These are phyloP conservation scores for Fusarium caatingaense DNA, from an alignment of 2,329 filamentous ascomycete species.

Conservation along the genomic window DNA sequence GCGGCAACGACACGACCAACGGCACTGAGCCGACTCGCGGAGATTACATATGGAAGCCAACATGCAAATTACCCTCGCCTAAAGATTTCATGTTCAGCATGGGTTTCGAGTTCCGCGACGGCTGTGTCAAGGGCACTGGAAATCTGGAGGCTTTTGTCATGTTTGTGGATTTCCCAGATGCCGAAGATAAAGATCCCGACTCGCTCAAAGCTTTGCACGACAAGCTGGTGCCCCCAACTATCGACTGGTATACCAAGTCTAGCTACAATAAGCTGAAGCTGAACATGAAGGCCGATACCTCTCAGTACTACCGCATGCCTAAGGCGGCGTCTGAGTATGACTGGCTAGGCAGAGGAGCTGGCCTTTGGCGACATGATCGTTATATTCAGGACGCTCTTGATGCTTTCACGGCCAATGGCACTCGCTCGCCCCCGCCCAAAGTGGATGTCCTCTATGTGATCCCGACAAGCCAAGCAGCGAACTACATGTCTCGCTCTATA, in stretches of 20 bases:
- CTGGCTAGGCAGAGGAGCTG: not conserved
- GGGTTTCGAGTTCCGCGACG: not conserved
- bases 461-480: not conserved
- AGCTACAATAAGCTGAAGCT: not conserved
- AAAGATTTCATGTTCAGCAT: not conserved
- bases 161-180: not conserved
- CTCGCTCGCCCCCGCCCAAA: not conserved
- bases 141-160: not conserved
- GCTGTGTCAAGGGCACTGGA: not conserved
- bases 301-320: not conserved
- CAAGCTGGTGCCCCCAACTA: not conserved
- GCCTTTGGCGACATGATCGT: not conserved
- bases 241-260: not conserved
- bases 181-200: not conserved
- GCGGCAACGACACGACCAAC: not conserved
- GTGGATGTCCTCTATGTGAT: not conserved
- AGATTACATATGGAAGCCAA: not conserved
- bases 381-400: not conserved
- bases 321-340: not conserved
- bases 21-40: not conserved
- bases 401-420: not conserved
- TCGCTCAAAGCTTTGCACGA: not conserved
- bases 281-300: not conserved
- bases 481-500: not conserved
- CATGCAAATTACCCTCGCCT: not conserved